Conservation (phyloP, 805 yeast species). For the Wickerhamiella alocasiicola region DNA sequence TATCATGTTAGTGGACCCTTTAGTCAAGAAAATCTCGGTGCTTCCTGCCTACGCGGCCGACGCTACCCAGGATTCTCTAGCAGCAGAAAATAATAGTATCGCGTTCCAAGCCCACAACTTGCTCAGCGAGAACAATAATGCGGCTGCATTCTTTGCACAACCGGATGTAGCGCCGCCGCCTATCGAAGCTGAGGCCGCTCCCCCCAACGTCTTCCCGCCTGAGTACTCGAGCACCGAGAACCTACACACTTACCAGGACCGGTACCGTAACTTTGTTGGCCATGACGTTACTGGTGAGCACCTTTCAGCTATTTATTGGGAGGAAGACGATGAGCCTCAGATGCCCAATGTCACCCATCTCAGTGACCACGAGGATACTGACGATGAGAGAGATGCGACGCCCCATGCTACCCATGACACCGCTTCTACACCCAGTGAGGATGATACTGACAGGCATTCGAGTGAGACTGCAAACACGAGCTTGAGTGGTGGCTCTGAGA, state of each 20-base stretch:
- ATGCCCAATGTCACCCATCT: not conserved
- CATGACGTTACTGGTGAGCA: slow-evolving; percentile 10
- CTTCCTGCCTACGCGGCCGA: slow-evolving; percentile 27
- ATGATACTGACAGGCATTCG: slow-evolving; percentile 1
- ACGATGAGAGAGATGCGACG: not conserved
- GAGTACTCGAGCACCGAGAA: slow-evolving; percentile 15
- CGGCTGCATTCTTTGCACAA: slow-evolving; percentile 41
- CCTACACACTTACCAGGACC: slow-evolving; percentile 15
- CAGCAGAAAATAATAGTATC: slow-evolving; percentile 19
- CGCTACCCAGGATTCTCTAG: slow-evolving; percentile 13
- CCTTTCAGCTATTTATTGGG: slow-evolving; percentile 1
- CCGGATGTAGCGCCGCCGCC: slow-evolving; percentile 56
- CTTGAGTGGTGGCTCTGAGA: not conserved
- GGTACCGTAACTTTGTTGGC: slow-evolving; percentile 17
- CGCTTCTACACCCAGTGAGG: not conserved
- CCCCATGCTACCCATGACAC: slow-evolving; percentile 1
- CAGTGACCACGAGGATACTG: not conserved
- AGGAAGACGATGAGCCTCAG: not conserved
- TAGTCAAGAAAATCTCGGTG: slow-evolving; percentile 32
- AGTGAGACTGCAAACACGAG: not conserved
- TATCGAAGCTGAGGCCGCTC: slow-evolving; percentile 35
- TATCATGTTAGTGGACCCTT: slow-evolving; percentile 61
- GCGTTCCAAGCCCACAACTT: slow-evolving; percentile 12
- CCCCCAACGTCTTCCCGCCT: slow-evolving; percentile 30
- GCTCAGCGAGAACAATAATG: slow-evolving; percentile 26